Percentiles rank a stretch among this genome's conserved stretches.
Evolutionary conservation across 2,329 filamentous ascomycete species (phyloP).

Genomic region (Raffaelea arxii): DNA sequence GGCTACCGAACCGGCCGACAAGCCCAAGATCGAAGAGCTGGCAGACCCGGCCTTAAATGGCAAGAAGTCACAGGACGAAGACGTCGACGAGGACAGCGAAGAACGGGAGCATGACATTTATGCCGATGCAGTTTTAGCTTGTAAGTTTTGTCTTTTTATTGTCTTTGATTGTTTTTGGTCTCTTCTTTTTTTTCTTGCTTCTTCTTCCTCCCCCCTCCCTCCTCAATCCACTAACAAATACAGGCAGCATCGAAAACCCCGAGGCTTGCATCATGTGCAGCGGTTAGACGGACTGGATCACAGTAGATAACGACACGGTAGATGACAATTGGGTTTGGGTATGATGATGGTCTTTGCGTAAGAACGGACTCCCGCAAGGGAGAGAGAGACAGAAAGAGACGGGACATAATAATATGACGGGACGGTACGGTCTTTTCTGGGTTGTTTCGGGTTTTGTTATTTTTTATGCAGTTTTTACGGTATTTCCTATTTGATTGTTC

Average conservation of each 20-base stretch:
- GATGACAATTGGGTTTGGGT: neutral
- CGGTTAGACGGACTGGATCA: constrained; percentile 45
- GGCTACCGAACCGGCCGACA: constrained; percentile 56
- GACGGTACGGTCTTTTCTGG: neutral
- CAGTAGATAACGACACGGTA: neutral
- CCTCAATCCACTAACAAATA: too few species aligned
- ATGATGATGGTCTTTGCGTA: neutral
- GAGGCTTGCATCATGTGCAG: constrained; percentile 97
- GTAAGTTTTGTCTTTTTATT: constrained; percentile 39
- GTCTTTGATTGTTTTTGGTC: neutral
- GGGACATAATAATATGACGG: constrained; percentile 6
- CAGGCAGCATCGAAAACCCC: constrained; percentile 91
- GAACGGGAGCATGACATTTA: constrained; percentile 88
- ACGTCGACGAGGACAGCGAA: constrained; percentile 59
- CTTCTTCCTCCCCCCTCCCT: too few species aligned
- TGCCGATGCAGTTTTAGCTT: constrained; percentile 81
- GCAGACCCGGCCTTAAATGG: constrained; percentile 40
- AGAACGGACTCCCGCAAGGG: too few species aligned
- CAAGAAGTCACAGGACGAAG: constrained; percentile 59
- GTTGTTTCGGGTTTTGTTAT: neutral
- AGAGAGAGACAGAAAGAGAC: constrained; percentile 1
- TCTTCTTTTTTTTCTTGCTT: neutral
- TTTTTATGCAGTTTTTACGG: neutral
- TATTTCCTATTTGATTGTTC: neutral
- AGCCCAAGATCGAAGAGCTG: constrained; percentile 55